Evolutionary conservation across 805 yeast genomes (phyloP).

Genomic region (Wickerhamiella lipophila): DNA sequence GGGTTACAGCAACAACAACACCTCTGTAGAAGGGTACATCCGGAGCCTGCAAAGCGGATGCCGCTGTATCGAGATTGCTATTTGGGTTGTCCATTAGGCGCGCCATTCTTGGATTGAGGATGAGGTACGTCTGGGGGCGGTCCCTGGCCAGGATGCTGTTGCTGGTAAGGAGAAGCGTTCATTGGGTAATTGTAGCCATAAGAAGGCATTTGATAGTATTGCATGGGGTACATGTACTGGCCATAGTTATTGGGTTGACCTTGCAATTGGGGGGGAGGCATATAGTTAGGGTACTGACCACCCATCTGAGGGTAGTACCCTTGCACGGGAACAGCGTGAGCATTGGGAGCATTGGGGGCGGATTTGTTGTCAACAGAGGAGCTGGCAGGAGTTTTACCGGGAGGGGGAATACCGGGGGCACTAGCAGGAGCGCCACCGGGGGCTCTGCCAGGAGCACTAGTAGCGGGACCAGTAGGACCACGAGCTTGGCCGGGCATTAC

Average conservation of each 20-base stretch:
- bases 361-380: background rate
- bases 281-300: conserved; percentile 8
- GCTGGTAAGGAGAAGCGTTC: conserved; percentile 8
- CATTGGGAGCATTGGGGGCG: background rate
- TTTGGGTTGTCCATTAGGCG: background rate
- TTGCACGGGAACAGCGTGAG: background rate
- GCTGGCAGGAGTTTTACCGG: background rate
- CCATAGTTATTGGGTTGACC: conserved; percentile 10
- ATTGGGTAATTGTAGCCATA: conserved; percentile 11
- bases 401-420: background rate
- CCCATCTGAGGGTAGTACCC: conserved; percentile 5
- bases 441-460: background rate
- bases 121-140: background rate
- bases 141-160: conserved; percentile 1
- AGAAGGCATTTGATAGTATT: conserved; percentile 18
- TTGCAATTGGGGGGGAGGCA: conserved; percentile 10
- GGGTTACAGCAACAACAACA: no score
- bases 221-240: conserved; percentile 9
- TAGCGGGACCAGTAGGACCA: background rate
- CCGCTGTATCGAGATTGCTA: no score
- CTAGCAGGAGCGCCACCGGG: background rate
- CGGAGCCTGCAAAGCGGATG: no score
- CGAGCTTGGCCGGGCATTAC: background rate
- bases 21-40: no score
- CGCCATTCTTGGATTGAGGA: background rate